phyloP scores from a whole-genome alignment of 345 rosid species.

The Lepidium sativum region DNA sequence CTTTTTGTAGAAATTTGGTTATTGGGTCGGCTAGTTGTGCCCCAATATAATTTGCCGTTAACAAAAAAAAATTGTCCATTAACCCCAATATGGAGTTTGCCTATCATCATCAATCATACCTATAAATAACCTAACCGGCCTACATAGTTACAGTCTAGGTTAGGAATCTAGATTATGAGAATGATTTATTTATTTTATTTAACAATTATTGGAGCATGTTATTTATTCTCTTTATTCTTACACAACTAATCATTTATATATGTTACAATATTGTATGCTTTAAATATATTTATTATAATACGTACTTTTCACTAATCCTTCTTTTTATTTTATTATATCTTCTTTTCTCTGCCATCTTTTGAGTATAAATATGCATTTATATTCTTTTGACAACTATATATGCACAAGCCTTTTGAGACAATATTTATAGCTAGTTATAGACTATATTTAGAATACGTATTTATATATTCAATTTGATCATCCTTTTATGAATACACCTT shows the following conservation, averaged over 20 bases:
- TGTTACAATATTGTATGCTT: slow-evolving; percentile 17
- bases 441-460: slow-evolving; percentile 10
- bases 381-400: slow-evolving; percentile 22
- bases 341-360: slow-evolving; percentile 14
- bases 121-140: slow-evolving; percentile 42
- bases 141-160: slow-evolving; percentile 24
- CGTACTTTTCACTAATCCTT: slow-evolving; percentile 4
- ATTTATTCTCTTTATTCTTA: slow-evolving; percentile 20
- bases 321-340: slow-evolving; percentile 8
- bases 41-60: no score
- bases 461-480: slow-evolving; percentile 5
- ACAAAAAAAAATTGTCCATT: slow-evolving; percentile 3
- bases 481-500: background rate
- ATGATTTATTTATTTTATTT: slow-evolving; percentile 10
- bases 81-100: slow-evolving; percentile 24
- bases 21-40: no score
- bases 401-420: slow-evolving; percentile 22
- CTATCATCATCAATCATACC: slow-evolving; percentile 33
- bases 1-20: no score
- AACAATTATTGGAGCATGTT: slow-evolving; percentile 37
- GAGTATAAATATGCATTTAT: background rate
- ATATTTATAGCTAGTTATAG: background rate
- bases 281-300: slow-evolving; percentile 2
- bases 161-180: slow-evolving; percentile 25
- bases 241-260: slow-evolving; percentile 17